Evolutionary conservation across 768 basidiomycete species (phyloP).

Genomic region (Psilocybe sp.): DNA sequence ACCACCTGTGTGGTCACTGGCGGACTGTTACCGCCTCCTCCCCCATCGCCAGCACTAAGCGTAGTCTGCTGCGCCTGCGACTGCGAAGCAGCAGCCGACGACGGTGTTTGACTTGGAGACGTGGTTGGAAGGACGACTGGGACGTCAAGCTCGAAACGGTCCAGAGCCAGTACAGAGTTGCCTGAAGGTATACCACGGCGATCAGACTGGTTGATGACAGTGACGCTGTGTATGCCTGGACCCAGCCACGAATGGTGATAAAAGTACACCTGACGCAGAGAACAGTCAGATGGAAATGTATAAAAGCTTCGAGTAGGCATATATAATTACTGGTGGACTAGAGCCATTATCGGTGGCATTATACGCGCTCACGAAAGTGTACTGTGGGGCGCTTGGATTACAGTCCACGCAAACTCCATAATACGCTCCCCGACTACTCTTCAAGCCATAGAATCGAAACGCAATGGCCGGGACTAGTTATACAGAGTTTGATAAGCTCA

Average conservation of each 20-base stretch:
- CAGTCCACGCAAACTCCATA: slow-evolving; percentile 32
- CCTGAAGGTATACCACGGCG: slow-evolving; percentile 14
- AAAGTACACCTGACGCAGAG: too few species aligned
- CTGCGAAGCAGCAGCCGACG: too few species aligned
- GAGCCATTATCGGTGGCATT: slow-evolving; percentile 21
- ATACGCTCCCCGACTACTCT: slow-evolving; percentile 19
- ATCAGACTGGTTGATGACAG: slow-evolving; percentile 23
- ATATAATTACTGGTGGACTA: slow-evolving; percentile 23
- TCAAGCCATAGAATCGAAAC: slow-evolving; percentile 28
- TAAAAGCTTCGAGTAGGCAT: slow-evolving; percentile 3
- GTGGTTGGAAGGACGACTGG: background rate
- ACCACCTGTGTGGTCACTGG: too few species aligned
- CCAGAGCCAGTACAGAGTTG: slow-evolving; percentile 28
- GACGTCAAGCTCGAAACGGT: slow-evolving; percentile 22
- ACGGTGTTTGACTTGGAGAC: too few species aligned
- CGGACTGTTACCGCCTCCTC: too few species aligned
- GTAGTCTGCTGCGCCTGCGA: too few species aligned
- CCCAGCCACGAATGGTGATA: background rate
- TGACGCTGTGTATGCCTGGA: slow-evolving; percentile 24
- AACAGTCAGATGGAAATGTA: too few species aligned
- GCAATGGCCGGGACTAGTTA: slow-evolving; percentile 21
- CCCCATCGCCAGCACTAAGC: too few species aligned
- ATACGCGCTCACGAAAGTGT: slow-evolving; percentile 22
- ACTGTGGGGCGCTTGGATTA: slow-evolving; percentile 21
- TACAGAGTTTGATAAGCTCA: background rate